phyloP scores from a whole-genome alignment of 441 rosid genomes.

The Euphorbia schlechtendalii region DNA sequence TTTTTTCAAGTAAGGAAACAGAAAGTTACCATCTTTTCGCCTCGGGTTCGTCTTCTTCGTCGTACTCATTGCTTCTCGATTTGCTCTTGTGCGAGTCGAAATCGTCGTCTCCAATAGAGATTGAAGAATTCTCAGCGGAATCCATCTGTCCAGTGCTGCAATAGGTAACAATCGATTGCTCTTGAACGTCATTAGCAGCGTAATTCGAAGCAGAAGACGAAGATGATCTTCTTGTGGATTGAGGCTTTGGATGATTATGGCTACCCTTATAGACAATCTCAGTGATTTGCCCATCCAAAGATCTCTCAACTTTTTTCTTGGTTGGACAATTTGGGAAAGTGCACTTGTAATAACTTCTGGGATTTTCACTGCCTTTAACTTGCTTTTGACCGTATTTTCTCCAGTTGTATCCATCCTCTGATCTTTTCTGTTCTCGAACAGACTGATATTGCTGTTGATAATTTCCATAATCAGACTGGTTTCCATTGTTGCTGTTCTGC shows the following conservation, averaged over 20 bases:
- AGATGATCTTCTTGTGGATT: conserved; percentile 52
- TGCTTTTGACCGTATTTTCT: conserved; percentile 92
- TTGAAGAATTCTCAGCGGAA: conserved; percentile 69
- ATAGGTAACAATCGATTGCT: conserved; percentile 34
- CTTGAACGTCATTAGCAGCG: conserved; percentile 28
- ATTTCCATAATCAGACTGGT: conserved; percentile 31
- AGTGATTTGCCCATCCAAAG: conserved; percentile 83
- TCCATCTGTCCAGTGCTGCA: conserved; percentile 49
- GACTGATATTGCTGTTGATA: conserved; percentile 36
- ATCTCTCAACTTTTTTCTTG: conserved; percentile 84
- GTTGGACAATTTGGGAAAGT: conserved; percentile 77
- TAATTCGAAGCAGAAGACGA: conserved; percentile 22
- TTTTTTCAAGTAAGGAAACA: no score
- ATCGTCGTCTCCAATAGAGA: conserved; percentile 62
- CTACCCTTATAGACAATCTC: conserved; percentile 90
- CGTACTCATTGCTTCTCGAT: conserved; percentile 50
- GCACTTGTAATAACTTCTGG: conserved; percentile 97
- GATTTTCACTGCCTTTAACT: conserved; percentile 93
- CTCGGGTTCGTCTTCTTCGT: conserved; percentile 73
- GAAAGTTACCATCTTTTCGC: conserved; percentile 69
- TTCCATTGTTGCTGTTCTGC: conserved; percentile 22
- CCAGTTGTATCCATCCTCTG: no score
- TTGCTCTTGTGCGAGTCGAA: conserved; percentile 59
- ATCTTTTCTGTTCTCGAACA: conserved; percentile 36
- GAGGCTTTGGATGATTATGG: conserved; percentile 87